Conservation (phyloP, 257 asterid genomes). For the Solanum arcanum region DNA sequence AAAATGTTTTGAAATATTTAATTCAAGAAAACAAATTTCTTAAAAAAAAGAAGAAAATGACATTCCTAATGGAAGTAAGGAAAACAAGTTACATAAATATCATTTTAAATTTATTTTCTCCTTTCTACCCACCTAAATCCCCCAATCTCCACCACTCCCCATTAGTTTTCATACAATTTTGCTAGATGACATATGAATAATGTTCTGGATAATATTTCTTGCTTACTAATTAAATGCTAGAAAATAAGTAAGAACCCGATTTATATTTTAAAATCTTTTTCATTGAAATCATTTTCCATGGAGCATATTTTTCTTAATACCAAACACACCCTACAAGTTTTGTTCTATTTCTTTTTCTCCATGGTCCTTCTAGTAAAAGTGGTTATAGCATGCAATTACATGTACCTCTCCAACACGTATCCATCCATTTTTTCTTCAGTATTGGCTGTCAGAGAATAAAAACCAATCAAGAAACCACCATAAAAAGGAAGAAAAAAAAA, state of each 20-base stretch:
- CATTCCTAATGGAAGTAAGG: not conserved
- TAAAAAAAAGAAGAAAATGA: not conserved
- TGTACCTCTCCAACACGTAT: not conserved
- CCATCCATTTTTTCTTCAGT: not conserved
- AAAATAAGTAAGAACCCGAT: not conserved
- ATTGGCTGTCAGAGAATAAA: conserved; percentile 12
- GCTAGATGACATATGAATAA: not conserved
- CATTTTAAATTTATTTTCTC: not conserved
- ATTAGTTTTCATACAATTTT: not conserved
- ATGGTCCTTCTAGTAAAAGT: not conserved
- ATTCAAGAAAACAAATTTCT: not conserved
- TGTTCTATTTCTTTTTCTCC: not conserved
- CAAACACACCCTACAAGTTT: not conserved
- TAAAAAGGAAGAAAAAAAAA: not conserved
- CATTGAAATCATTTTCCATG: too few species aligned
- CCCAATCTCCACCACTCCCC: not conserved
- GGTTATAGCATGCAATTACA: not conserved
- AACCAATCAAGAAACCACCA: conserved; percentile 13
- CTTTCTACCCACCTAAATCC: not conserved
- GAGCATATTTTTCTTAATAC: too few species aligned
- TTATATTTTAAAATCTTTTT: too few species aligned
- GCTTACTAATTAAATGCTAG: not conserved
- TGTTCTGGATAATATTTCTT: not conserved
- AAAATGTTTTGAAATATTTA: too few species aligned
- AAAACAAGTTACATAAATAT: too few species aligned